Base-by-base conservation (phyloP, 2,329 filamentous ascomycete species). In the Phoma sp. region DNA sequence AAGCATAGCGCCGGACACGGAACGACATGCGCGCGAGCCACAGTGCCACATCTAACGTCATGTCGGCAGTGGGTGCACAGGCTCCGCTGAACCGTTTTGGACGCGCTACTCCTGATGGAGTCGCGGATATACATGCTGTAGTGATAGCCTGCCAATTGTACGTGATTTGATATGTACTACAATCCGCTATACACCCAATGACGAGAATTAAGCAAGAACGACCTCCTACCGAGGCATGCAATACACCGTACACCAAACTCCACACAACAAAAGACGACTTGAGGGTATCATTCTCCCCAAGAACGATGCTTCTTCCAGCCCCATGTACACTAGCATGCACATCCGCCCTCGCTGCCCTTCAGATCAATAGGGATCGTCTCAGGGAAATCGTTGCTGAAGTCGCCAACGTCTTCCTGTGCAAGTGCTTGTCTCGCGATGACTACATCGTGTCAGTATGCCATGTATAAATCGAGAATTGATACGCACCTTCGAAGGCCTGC, bases 291-390 rank as follows among this genome's bases (percentile, higher is more conserved):
- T 14, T 32, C 13, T 47, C 48, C 52, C 40, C 52, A 46, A 22
- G n/a, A 52, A 49, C 53, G 42, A 50, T 48, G 47, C 52, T 59
- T 53, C 22, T 36, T 48, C 48, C 47, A 41, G 29, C 24, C 27
- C 18, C 36, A 37, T 51, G 22, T 50, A 50, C 39, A 58, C 64
- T 66, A 99, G 81, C 95, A 99, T 68, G 93, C 87, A 78, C 95
- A 99, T 52, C 93, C 92, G 70, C 96, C 91, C 68, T 91, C 87
- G 69, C 96, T 91, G 75, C 91, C 92, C 78, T 96, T 93, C 66
- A 97, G 90, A 78, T 96, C 91, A 75, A 99, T 97, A 76, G 96
- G 96, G 79, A 99, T 98, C 45, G 93, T 93, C 74, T 98, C 95
- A 70, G 92, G 91, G 81, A 96, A 99, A 75, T 98, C 95, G 57